Evolutionary conservation across 805 yeast species (phyloP), one percentile per base, ranked within the genome.

Genomic region (Hanseniaspora taiwanica): DNA sequence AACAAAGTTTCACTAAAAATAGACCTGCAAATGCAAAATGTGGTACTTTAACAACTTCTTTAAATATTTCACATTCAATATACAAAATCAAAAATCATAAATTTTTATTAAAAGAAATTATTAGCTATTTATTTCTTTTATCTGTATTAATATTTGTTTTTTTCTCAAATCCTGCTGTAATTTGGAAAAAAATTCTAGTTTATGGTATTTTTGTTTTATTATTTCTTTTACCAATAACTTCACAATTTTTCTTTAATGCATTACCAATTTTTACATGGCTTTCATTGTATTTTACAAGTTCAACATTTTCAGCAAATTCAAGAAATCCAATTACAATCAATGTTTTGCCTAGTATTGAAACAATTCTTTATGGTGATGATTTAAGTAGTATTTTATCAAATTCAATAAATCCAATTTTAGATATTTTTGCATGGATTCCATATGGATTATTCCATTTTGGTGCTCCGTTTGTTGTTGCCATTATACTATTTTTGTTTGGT

Each of bases 361-460:
- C 96, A 32, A 81, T 87, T 42, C 64, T 89, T 44, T 87, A 85
- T 54, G 96, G 96, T 39, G 95, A 87, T 52, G 82, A 89, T 60
- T 67, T 89, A 51, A 77, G 87, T 40, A 82, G 81, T 50, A 76
- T 87, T 19, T 68, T 86, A 51, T 91, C 96, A 1, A 73, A 87
- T 5, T 66, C 76, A 13, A 77, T 81, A 14, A 72, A 68, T 45
- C 58, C 80, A 2, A 50, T 75, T 6, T 63, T 83, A 41, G 97
- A 87, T 55, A 65, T 87, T n/a, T 50, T 84, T 38, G 96, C 96
- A 3, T 87, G 96, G 96, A 60, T 89, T 31, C 97, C 98, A 1
- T 89, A 89, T 56, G 98, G 98, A 2, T 56, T 91, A 12, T 66
- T 83, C 43, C 98, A 89, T 63, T 89, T 83, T 53, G 76, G 82